These are phyloP conservation scores for Phlyctochytrium planicorne DNA, from an alignment of 192 early-diverging fungal species.

Conservation along the genomic window DNA sequence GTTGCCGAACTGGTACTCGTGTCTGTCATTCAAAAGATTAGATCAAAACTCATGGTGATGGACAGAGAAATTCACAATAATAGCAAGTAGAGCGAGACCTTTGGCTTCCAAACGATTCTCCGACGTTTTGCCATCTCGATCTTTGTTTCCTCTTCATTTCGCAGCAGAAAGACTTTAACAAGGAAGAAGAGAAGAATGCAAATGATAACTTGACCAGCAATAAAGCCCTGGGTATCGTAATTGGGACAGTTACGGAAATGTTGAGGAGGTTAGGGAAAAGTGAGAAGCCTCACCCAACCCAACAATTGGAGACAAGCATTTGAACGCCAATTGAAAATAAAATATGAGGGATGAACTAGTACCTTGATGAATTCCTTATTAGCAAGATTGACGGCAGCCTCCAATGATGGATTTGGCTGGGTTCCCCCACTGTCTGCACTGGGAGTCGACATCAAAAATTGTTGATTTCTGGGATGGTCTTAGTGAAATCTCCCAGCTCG, in stretches of 20 bases:
- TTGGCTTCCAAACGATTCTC: conserved; percentile 29
- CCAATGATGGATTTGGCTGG: conserved; percentile 14
- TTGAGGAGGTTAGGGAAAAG: too few relatives aligned
- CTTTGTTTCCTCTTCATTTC: conserved; percentile 44
- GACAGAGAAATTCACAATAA: background rate
- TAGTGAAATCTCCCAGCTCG: background rate
- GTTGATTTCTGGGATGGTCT: background rate
- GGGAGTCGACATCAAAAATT: background rate
- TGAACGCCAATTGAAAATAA: background rate
- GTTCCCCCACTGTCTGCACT: background rate
- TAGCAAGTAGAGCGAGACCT: conserved; percentile 10
- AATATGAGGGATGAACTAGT: background rate
- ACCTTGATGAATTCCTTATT: conserved; percentile 49
- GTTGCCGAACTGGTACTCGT: conserved; percentile 30
- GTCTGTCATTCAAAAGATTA: conserved; percentile 20
- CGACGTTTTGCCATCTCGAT: conserved; percentile 33
- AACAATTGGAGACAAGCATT: background rate
- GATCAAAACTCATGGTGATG: too few relatives aligned
- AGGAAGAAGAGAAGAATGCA: conserved; percentile 52
- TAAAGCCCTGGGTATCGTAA: conserved; percentile 34
- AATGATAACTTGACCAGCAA: conserved; percentile 48
- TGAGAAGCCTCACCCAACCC: too few relatives aligned
- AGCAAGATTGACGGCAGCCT: conserved; percentile 42
- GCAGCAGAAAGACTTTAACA: conserved; percentile 54
- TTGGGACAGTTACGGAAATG: too few relatives aligned